phyloP scores from a whole-genome alignment of 1,284 basidiomycete species.

The Cryptococcus depauperatus region DNA sequence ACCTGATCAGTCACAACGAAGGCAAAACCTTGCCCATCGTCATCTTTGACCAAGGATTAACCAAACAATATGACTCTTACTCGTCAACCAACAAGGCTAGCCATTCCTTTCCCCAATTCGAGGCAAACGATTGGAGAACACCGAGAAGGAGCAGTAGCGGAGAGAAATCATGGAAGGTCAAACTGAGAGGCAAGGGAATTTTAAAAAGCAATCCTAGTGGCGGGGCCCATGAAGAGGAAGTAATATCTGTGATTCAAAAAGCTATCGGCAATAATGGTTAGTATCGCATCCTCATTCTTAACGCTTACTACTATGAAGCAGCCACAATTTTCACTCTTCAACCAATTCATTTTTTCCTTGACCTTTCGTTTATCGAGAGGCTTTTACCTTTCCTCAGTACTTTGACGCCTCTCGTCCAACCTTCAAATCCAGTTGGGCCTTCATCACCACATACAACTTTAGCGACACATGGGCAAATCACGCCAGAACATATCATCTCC shows the following conservation, averaged over 20 bases:
- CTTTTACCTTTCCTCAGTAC: constrained; percentile 34
- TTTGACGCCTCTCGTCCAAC: constrained; percentile 27
- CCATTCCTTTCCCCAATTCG: constrained; percentile 33
- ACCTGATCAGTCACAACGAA: too few species aligned
- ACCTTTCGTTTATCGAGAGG: constrained; percentile 53
- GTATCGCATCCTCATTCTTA: too few species aligned
- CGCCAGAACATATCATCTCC: constrained; percentile 20
- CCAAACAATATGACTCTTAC: constrained; percentile 33
- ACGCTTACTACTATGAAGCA: constrained; percentile 1
- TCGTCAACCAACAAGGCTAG: constrained; percentile 1
- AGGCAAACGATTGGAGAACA: constrained; percentile 40
- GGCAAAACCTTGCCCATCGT: constrained; percentile 40
- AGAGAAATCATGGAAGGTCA: constrained; percentile 38
- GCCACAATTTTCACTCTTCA: constrained; percentile 41
- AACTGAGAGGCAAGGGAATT: constrained; percentile 26
- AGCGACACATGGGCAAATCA: neutral
- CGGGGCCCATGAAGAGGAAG: neutral
- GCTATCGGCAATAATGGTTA: neutral
- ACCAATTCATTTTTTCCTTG: constrained; percentile 65
- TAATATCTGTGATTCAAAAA: neutral
- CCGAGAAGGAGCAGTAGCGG: constrained; percentile 15
- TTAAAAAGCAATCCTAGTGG: constrained; percentile 18
- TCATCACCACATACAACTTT: neutral
- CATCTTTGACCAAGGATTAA: constrained; percentile 39
- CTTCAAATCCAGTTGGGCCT: constrained; percentile 5